These are phyloP conservation scores for Penicillium tannophilum DNA, from an alignment of 495 filamentous ascomycete species.

Conservation along the genomic window DNA sequence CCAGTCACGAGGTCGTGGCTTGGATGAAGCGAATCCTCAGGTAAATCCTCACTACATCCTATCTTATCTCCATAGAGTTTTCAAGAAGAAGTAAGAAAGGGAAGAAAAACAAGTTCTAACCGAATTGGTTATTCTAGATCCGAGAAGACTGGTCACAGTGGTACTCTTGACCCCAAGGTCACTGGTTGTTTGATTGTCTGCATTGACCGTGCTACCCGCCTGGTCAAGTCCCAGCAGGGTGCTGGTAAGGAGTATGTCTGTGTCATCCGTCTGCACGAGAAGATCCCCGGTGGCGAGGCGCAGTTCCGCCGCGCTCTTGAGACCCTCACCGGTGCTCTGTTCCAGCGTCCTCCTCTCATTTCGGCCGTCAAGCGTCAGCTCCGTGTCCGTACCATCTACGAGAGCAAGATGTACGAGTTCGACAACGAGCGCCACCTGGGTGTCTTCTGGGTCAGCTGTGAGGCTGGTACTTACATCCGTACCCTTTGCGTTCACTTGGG, in stretches of 20 bases:
- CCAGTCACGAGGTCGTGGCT: conserved; percentile 96
- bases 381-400: conserved; percentile 94
- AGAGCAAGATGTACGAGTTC: conserved; percentile 93
- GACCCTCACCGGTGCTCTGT: conserved; percentile 91
- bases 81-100: not conserved
- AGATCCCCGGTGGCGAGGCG: conserved; percentile 83
- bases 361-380: conserved; percentile 98
- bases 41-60: conserved; percentile 44
- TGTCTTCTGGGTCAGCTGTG: conserved; percentile 99
- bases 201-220: conserved; percentile 90
- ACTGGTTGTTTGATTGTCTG: conserved; percentile 95
- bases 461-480: conserved; percentile 97
- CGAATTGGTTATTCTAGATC: conserved; percentile 53
- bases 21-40: conserved; percentile 97
- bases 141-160: conserved; percentile 97
- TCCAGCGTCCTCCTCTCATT: conserved; percentile 95
- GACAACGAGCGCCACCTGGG: conserved; percentile 97
- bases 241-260: conserved; percentile 91
- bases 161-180: conserved; percentile 93
- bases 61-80: not conserved
- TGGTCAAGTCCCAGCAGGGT: conserved; percentile 98
- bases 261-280: conserved; percentile 90
- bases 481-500: conserved; percentile 97
- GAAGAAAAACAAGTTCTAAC: not conserved
- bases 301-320: conserved; percentile 90